A percentile compares a stretch with the other conserved stretches of the same genome.
phyloP scores from a whole-genome alignment of 106 monocot genomes.

The Dioscorea alata region DNA sequence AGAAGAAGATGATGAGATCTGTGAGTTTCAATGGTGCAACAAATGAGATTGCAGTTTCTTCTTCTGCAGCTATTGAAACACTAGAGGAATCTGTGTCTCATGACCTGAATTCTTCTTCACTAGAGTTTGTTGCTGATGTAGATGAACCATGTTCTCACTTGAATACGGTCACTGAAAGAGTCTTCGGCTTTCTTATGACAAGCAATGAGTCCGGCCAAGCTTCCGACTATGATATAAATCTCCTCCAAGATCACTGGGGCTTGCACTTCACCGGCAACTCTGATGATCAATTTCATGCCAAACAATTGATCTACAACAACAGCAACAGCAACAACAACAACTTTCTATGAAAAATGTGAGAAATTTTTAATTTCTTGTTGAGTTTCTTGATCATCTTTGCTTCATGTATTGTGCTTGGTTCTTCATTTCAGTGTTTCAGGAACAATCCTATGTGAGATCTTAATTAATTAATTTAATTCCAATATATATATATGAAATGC shows the following conservation, averaged over 20 bases:
- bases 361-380: too few relatives aligned
- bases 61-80: neutral
- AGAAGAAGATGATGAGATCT: slow-evolving; percentile 22
- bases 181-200: too few relatives aligned
- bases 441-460: too few relatives aligned
- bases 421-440: too few relatives aligned
- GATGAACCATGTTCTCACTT: slow-evolving; percentile 11
- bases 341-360: too few relatives aligned
- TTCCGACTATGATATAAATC: neutral
- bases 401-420: too few relatives aligned
- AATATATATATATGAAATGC: too few relatives aligned
- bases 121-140: slow-evolving; percentile 15
- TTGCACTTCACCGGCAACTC: neutral
- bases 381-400: too few relatives aligned
- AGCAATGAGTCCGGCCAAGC: neutral
- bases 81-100: slow-evolving; percentile 9
- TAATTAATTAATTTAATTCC: too few relatives aligned
- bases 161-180: neutral
- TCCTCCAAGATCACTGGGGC: slow-evolving; percentile 19
- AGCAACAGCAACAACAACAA: too few relatives aligned
- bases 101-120: slow-evolving; percentile 17
- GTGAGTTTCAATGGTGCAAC: neutral
- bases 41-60: neutral
- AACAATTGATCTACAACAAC: too few relatives aligned
- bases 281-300: neutral